Base-by-base conservation (phyloP, 192 early-diverging fungal species). In the Podochytrium sp. region DNA sequence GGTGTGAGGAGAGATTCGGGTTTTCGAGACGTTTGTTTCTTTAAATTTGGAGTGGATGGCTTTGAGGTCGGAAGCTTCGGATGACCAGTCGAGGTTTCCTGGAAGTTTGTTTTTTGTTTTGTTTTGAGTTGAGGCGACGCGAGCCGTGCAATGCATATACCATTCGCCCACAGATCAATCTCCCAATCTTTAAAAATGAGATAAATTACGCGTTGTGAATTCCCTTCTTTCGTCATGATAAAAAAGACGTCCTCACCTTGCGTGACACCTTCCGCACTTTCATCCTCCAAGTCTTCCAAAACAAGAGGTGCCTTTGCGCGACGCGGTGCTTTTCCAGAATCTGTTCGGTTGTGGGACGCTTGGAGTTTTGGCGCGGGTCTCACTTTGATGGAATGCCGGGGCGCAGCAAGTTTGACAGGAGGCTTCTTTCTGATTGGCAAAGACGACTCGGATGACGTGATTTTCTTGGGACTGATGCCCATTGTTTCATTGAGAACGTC, bases 11-110 rank as follows among this genome's bases (percentile, higher is more conserved):
- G n/a, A n/a, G n/a, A n/a, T n/a, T n/a, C n/a, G n/a, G 20, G 18
- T 18, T 7, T 61, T 52, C 49, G 25, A 30, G 20, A 47, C 29
- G 14, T 61, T 74, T 53, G 39, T 33, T 32, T 39, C 25, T 33
- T 37, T 64, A 14, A 47, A 34, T 62, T 62, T 64, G 3, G 25
- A 64, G 25, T 64, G 33, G 2, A 77, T 18, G 27, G 12, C 16
- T 43, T 78, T 78, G 4, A 78, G 56, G 20, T 41, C 35, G 27
- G 27, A 29, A 3, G 77, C 77, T 42, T 78, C 77, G 29, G 76
- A 39, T 23, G 76, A 77, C 77, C 77, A 78, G 25, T 58, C 47
- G 32, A 74, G 66, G 53, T 77, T 50, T 6, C 57, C 71, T 74
- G 39, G 7, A 4, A 50, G 57, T 7, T 14, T 71, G 18, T 30